Conservation (phyloP, 2,329 filamentous ascomycete genomes). For the Dichotomopilus funicola region DNA sequence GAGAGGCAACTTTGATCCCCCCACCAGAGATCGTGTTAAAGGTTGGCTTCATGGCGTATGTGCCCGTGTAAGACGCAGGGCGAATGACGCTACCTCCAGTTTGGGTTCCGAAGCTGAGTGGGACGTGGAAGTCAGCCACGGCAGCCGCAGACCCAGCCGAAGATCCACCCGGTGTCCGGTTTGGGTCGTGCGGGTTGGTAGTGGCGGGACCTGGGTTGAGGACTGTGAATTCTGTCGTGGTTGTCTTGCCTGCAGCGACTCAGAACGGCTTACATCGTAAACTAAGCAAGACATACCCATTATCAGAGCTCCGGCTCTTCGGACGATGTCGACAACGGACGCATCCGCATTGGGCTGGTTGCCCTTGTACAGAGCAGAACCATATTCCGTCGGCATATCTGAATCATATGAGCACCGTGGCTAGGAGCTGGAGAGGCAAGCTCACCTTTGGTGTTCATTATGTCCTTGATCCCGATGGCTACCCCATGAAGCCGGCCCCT, state of each 20-base stretch:
- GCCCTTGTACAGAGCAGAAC: slow-evolving; percentile 47
- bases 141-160: slow-evolving; percentile 61
- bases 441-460: slow-evolving; percentile 45
- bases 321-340: slow-evolving; percentile 43
- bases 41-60: slow-evolving; percentile 60
- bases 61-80: slow-evolving; percentile 58
- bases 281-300: slow-evolving; percentile 27
- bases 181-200: slow-evolving; percentile 48
- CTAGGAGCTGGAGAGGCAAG: too few species aligned
- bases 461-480: slow-evolving; percentile 54
- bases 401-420: too few species aligned
- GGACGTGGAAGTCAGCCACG: slow-evolving; percentile 58
- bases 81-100: slow-evolving; percentile 59
- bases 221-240: slow-evolving; percentile 59
- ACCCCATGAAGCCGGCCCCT: slow-evolving; percentile 52
- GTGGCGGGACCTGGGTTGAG: slow-evolving; percentile 48
- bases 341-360: slow-evolving; percentile 45
- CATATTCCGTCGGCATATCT: slow-evolving; percentile 52
- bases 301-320: slow-evolving; percentile 51
- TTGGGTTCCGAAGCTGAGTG: slow-evolving; percentile 57
- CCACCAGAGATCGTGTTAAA: slow-evolving; percentile 58
- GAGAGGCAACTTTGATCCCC: slow-evolving; percentile 52
- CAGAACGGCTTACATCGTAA: not conserved
- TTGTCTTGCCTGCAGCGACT: slow-evolving; percentile 41
- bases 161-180: slow-evolving; percentile 58